Evolutionary conservation across 1,139 yeast genomes (phyloP), one percentile per base, ranked within the genome.

Genomic region (Zygosaccharomyces pseudobailii): DNA sequence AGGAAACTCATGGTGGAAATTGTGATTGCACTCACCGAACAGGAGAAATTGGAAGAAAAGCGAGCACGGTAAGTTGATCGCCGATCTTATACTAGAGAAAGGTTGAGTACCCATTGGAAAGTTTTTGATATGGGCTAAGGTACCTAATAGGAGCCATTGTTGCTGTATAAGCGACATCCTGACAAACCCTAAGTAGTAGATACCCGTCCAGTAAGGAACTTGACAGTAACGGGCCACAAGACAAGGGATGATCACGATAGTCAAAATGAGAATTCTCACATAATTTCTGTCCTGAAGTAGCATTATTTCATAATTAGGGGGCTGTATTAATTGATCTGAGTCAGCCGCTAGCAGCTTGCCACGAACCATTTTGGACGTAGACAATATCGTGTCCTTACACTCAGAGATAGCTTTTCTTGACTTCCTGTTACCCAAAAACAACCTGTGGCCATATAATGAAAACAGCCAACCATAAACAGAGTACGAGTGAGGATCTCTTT

Each of bases 1-100:
- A 1, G 88, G 86, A 55, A 84, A 84, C 58, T 82, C 88, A 59
- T 84, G 88, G 61, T 84, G 90, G 59, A 79, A 84, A 59, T 82
- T 83, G 54, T 82, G 86, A 56, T 74, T 68, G 4, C 79, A 77
- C 62, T 84, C 88, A 2, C 90, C 90, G 60, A 79, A 79, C 0
- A 87, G 79, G 7, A 83, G 57, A 3, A 81, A 51, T 2, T 82
- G 70, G 2, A 80, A 62, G 5, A 82, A 46, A 51, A 68, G 55
- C 43, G 72, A 71, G 6, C 56, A 33, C 2, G 54, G 55, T 20
- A 56, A 42, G 52, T 75, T 68, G 46, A 71, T 59, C n/a, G 84
- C 82, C 2, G 86, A 76, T 55, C 79, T 81, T 24, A 75, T 73
- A 60, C 81, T 86, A 56, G 78, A 82, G 59, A 79, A 83, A 1